phyloP scores from a whole-genome alignment of 345 rosid species.

The Eucalyptus viminalis region DNA sequence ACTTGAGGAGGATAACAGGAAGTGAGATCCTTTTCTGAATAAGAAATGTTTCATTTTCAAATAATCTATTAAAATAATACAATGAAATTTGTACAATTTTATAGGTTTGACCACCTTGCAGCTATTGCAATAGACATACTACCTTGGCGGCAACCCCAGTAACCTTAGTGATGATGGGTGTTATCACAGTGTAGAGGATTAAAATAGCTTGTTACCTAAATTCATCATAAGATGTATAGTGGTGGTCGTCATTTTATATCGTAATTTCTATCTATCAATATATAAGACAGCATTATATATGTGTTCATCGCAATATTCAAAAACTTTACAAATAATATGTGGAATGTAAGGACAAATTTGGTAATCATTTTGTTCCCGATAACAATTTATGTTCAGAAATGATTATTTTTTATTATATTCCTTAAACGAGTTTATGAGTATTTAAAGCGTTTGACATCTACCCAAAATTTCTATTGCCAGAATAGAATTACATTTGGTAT shows the following conservation, averaged over 20 bases:
- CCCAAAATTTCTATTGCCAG: accelerated
- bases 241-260: neutral
- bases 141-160: neutral
- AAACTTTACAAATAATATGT: neutral
- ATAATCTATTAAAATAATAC: neutral
- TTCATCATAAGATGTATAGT: neutral
- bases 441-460: too few relatives aligned
- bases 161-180: neutral
- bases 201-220: neutral
- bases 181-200: neutral
- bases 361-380: accelerated
- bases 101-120: too few relatives aligned
- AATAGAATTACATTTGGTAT: accelerated
- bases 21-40: neutral
- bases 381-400: too few relatives aligned
- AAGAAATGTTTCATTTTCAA: neutral
- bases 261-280: neutral
- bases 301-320: neutral
- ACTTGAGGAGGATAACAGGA: neutral
- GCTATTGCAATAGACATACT: neutral
- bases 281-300: neutral
- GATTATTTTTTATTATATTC: too few relatives aligned
- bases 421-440: accelerated
- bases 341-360: neutral
- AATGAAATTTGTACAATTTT: neutral